Conservation (phyloP, 768 basidiomycete genomes). For the Tephrocybe sp. region DNA sequence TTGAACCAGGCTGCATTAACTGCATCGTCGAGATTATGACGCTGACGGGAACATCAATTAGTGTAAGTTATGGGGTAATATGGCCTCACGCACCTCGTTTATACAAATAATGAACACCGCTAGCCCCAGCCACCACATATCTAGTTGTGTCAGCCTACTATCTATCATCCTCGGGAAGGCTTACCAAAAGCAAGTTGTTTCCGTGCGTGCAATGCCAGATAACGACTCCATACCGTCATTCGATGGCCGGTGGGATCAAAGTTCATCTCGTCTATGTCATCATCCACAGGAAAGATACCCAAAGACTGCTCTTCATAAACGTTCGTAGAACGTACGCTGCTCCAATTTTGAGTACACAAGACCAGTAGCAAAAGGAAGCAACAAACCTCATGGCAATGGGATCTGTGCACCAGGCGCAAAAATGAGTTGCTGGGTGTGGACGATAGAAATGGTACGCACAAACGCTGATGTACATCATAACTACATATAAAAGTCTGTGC, state of each 20-base stretch:
- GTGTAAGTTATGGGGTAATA: neutral
- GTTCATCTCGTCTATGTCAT: conserved; percentile 45
- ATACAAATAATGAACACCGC: conserved; percentile 91
- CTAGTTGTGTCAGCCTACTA: conserved; percentile 34
- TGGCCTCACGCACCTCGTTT: conserved; percentile 63
- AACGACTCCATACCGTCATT: conserved; percentile 69
- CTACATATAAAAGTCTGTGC: conserved; percentile 73
- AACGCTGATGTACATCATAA: conserved; percentile 93
- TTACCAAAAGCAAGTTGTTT: conserved; percentile 89
- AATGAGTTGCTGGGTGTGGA: neutral
- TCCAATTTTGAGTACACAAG: neutral
- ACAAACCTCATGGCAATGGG: conserved; percentile 78
- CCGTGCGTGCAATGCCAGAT: conserved; percentile 79
- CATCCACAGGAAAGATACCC: conserved; percentile 63
- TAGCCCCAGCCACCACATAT: conserved; percentile 94
- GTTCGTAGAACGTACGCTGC: conserved; percentile 85
- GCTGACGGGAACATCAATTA: conserved; percentile 33
- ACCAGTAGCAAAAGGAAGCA: neutral
- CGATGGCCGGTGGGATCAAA: conserved; percentile 45
- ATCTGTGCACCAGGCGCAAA: conserved; percentile 34
- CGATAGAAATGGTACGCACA: conserved; percentile 47
- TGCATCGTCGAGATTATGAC: conserved; percentile 52
- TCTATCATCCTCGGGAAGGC: conserved; percentile 15
- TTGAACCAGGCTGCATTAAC: conserved; percentile 70
- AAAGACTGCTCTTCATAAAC: conserved; percentile 94